Evolutionary conservation across 2,329 filamentous ascomycete genomes (phyloP).

Genomic region (Lecanicillium sp.): DNA sequence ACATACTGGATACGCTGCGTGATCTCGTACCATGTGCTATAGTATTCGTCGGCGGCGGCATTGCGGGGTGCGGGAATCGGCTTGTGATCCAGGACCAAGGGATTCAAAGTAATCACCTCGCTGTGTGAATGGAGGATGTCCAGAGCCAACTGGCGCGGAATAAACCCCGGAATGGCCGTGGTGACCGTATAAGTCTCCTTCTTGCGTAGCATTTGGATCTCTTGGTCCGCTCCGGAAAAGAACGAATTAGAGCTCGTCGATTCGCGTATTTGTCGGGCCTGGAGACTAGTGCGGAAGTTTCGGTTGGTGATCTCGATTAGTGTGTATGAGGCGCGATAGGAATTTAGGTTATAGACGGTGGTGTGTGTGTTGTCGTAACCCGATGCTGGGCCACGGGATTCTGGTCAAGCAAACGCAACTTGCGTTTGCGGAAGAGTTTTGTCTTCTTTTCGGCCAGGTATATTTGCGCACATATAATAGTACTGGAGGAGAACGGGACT

Average conservation of each 20-base stretch:
- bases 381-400: no score
- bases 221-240: background rate
- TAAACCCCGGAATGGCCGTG: constrained; percentile 61
- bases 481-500: no score
- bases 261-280: constrained; percentile 3
- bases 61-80: constrained; percentile 58
- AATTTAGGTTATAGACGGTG: no score
- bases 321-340: no score
- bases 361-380: no score
- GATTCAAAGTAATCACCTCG: constrained; percentile 64
- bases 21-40: constrained; percentile 68
- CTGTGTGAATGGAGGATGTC: constrained; percentile 64
- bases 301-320: no score
- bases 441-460: no score
- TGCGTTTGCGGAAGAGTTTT: no score
- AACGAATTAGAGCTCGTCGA: background rate
- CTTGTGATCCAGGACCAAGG: constrained; percentile 56
- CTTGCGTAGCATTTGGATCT: constrained; percentile 44
- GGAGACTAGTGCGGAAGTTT: background rate
- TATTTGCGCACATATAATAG: no score
- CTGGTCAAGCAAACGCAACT: no score
- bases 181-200: constrained; percentile 60
- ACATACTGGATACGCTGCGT: constrained; percentile 59
- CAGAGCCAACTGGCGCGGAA: constrained; percentile 62
- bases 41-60: constrained; percentile 61